Base-by-base conservation (phyloP, 2,329 filamentous ascomycete genomes). In the Colletotrichum musae region DNA sequence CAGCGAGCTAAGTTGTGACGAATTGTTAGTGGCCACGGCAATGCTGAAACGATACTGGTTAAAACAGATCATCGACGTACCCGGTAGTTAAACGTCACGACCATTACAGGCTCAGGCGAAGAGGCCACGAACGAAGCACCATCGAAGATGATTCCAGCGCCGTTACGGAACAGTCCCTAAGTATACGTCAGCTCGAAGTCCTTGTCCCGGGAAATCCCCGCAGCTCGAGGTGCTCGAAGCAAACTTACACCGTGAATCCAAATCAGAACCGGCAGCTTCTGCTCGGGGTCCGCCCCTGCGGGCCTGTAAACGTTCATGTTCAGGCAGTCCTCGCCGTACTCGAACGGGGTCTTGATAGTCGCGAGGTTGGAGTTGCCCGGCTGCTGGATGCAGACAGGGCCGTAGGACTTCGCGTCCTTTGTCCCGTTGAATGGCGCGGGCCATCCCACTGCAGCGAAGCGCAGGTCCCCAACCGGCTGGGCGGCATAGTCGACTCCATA, bases 31-130 rank as follows among this genome's bases (percentile, higher is more conserved):
- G 9, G 32, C 32, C 6, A 9, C 6, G 28, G 28, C 6, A 6
- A 32, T 32, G 28, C 28, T 47, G 18, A 47, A 15, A n/a, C 43
- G 12, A 47, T 5, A 15, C 16, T n/a, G 9, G 43, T 18, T 6
- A 5, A 18, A 10, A 24, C 4, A 13, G 21, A 50, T 18, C 1
- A 13, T 24, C 2, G 21, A 54, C 28, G 5, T 13, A 77, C 66
- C 28, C 75, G 74, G 39, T 77, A 77, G 56, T 77, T 73, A 62
- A 77, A 77, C 6, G 68, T 77, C 18, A 77, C 72, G 2, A 76
- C 76, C 4, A 76, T 71, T 2, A 77, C 64, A 16, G 75, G 74
- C 13, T 72, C 73, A 7, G 71, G 66, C 5, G 75, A 76, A 2
- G 70, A 68, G 2, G 74, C 73, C 13, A 73, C 74, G 10, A 76